These are phyloP conservation scores for Synchytrium microbalum DNA, from an alignment of 371 early-diverging fungal species.

Conservation along the genomic window DNA sequence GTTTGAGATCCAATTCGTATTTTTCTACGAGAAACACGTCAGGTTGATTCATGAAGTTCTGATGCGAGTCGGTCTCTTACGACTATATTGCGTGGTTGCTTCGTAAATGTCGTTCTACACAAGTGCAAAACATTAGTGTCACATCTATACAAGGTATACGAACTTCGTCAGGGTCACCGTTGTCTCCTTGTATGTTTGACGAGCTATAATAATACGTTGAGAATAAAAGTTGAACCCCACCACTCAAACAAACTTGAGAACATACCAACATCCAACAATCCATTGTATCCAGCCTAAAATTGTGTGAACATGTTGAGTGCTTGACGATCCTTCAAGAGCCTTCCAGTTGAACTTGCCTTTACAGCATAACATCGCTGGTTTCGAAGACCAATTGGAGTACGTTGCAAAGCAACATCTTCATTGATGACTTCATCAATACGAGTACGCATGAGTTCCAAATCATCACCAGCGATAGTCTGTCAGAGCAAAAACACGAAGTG, in stretches of 20 bases:
- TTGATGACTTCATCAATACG: constrained; percentile 31
- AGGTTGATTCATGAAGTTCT: background rate
- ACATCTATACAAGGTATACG: too few relatives aligned
- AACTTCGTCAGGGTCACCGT: too few relatives aligned
- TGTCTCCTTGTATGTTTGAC: constrained; percentile 78
- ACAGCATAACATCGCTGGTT: constrained; percentile 69
- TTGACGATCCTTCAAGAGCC: background rate
- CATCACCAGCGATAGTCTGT: background rate
- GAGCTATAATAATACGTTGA: constrained; percentile 30
- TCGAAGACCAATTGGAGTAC: constrained; percentile 60
- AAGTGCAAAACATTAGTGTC: too few relatives aligned
- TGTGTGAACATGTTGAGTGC: background rate
- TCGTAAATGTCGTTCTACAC: constrained; percentile 67
- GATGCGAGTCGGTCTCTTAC: constrained; percentile 25
- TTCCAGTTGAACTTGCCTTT: constrained; percentile 13
- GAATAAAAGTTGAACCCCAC: background rate
- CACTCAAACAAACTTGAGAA: background rate
- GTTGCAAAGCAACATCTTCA: constrained; percentile 60
- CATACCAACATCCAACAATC: constrained; percentile 81
- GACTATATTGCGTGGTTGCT: constrained; percentile 49
- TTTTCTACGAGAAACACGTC: constrained; percentile 30
- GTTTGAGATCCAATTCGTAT: constrained; percentile 52
- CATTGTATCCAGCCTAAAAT: constrained; percentile 66
- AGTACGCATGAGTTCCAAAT: constrained; percentile 30
- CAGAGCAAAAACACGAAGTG: background rate